Evolutionary conservation across 2,329 filamentous ascomycete species (phyloP), one percentile per base, ranked within the genome.

Genomic region (Sporothrix dimorphospora): DNA sequence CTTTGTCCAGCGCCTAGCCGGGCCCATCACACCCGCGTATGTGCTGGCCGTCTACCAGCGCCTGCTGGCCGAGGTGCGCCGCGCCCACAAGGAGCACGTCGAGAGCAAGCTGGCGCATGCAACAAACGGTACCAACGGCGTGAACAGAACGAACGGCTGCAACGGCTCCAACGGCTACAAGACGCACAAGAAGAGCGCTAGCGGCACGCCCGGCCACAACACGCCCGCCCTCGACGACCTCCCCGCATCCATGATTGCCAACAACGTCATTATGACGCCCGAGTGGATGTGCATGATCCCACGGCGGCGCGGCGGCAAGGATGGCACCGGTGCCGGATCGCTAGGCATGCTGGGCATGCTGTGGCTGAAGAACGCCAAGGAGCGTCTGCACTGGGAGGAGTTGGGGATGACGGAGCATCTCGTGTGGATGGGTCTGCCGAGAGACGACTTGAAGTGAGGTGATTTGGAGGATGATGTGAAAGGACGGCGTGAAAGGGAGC

Each of bases 271-370:
- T 8, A 72, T 81, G 68, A 79, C 79, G 7, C 72, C 72, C 24
- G 69, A 77, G 6, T 80, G 78, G 77, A 78, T 82, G 59, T 75
- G 79, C 30, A 75, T 81, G 12, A 78, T 81, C 8, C 79, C 81
- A 7, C 76, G 80, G 47, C 74, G 75, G 4, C 78, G 77, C 8
- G 78, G 76, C 55, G 75, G 75, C 34, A 67, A 65, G 8, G 75
- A 77, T 51, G 77, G 74, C 40, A 76, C 76, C 16, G 77, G 76
- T 14, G 79, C 77, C 21, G 81, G 81, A 69, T 78, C 78, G 5
- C 78, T 80, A 19, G 79, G 76, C 14, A 82, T 82, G 80, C 72
- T 81, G 16, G 81, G 81, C 0, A 72, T 81, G 72, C 75, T 80
- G 8, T 79, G 78, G 78, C 74, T 79, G 14, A 66, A 70, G 9